Percentiles rank a stretch among this genome's conserved stretches.
These are phyloP conservation scores for Diospyros kaki DNA, from an alignment of 148 eudicot genomes.

Conservation along the genomic window DNA sequence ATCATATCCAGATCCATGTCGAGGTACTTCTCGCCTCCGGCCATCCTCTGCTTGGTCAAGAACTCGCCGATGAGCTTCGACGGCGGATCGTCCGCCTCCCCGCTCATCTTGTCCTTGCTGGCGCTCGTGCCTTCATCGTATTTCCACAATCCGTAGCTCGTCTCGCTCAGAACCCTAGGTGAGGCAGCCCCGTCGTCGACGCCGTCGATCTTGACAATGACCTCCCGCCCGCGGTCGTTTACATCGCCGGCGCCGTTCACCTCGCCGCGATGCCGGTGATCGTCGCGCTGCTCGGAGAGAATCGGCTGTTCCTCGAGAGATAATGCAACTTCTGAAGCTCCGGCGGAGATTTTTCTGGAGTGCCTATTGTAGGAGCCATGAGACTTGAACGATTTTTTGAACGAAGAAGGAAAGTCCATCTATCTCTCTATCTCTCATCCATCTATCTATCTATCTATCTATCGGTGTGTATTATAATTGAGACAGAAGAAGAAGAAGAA, in stretches of 20 bases:
- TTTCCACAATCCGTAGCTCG: conserved; percentile 4
- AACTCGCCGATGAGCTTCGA: conserved; percentile 15
- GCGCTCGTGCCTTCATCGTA: background rate
- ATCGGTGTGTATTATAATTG: too few relatives aligned
- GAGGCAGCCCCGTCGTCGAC: background rate
- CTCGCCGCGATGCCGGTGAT: background rate
- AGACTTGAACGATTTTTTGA: background rate
- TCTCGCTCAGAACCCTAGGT: background rate
- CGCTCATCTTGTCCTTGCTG: background rate
- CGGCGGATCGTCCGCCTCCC: conserved; percentile 9
- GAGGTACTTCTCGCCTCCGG: conserved; percentile 3
- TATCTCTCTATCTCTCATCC: too few relatives aligned
- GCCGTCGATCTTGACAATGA: conserved; percentile 14
- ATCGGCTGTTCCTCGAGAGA: conserved; percentile 10
- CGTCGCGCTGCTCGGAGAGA: background rate
- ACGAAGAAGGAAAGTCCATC: conserved; percentile 16
- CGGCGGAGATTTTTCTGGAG: background rate
- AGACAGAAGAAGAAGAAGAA: too few relatives aligned
- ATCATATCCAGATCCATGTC: background rate
- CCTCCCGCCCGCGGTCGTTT: background rate
- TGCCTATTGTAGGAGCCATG: background rate
- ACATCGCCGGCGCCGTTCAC: background rate
- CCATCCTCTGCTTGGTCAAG: conserved; percentile 2
- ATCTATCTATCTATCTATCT: too few relatives aligned
- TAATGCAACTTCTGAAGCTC: background rate